Percentiles rank a stretch among this genome's conserved stretches.
phyloP scores from a whole-genome alignment of 306 rosid genomes.

The Castanea crenata region DNA sequence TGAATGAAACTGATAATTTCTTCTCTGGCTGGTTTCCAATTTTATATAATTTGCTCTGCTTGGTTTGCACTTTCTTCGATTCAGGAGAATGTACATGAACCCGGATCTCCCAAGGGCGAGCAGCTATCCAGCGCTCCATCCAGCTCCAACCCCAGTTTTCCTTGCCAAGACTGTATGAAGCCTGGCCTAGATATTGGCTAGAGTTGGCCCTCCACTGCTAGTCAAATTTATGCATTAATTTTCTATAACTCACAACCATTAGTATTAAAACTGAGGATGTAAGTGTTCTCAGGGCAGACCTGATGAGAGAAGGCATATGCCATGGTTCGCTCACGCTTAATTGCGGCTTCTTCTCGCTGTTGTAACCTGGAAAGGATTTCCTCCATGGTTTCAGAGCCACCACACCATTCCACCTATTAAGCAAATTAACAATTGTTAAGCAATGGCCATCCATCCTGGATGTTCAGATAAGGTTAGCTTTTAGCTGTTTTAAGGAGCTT shows the following conservation, averaged over 20 bases:
- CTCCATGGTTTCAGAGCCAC: constrained; percentile 80
- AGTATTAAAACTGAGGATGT: constrained; percentile 3
- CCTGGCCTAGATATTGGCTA: constrained; percentile 64
- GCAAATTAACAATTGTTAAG: neutral
- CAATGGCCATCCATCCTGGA: neutral
- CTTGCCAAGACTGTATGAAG: constrained; percentile 54
- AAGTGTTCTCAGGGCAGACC: constrained; percentile 33
- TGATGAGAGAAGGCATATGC: constrained; percentile 90
- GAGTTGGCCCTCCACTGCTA: constrained; percentile 86
- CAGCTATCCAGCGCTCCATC: constrained; percentile 83
- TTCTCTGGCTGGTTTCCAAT: constrained; percentile 24
- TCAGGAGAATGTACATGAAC: constrained; percentile 38
- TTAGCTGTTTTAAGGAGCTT: too few relatives aligned
- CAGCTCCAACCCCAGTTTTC: constrained; percentile 94
- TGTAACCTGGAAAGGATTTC: constrained; percentile 65
- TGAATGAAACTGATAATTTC: constrained; percentile 21
- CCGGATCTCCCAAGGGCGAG: constrained; percentile 82
- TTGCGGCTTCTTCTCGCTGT: constrained; percentile 73
- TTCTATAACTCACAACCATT: neutral
- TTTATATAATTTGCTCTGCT: constrained; percentile 34
- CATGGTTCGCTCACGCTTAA: constrained; percentile 72
- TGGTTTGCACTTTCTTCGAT: constrained; percentile 44
- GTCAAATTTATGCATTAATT: constrained; percentile 10
- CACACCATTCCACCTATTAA: constrained; percentile 69
- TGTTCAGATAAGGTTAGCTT: too few relatives aligned